Evolutionary conservation across 139 green algal genomes (phyloP).

Genomic region (Picochlorum costavermella): DNA sequence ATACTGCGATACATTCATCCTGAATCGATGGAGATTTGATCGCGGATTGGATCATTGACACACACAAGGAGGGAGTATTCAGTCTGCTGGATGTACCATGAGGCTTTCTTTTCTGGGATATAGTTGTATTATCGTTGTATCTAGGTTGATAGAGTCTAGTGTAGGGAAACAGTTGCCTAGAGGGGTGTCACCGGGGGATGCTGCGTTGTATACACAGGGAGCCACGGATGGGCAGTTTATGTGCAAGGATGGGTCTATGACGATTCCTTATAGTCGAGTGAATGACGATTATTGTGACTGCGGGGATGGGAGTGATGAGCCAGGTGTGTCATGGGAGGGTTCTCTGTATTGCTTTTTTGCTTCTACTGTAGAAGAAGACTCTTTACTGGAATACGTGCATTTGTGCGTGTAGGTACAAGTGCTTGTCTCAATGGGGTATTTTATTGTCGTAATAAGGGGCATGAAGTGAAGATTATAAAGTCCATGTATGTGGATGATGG

Average conservation of each 20-base stretch:
- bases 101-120: not conserved
- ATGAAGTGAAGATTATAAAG: slow-evolving; percentile 52
- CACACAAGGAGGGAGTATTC: no score
- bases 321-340: slow-evolving; percentile 36
- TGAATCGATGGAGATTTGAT: no score
- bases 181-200: not conserved
- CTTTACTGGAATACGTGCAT: not conserved
- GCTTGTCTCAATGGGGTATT: slow-evolving; percentile 76
- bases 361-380: no score
- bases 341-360: no score
- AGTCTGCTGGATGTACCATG: no score
- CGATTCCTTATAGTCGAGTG: slow-evolving; percentile 49
- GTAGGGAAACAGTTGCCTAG: not conserved
- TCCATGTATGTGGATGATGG: slow-evolving; percentile 86
- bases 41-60: no score
- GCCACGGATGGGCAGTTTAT: slow-evolving; percentile 34
- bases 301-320: slow-evolving; percentile 86
- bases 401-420: slow-evolving; percentile 57
- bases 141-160: not conserved
- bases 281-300: slow-evolving; percentile 98
- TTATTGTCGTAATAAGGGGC: slow-evolving; percentile 77
- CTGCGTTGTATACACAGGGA: slow-evolving; percentile 11
- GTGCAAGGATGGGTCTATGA: slow-evolving; percentile 56
- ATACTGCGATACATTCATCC: no score
- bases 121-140: not conserved